A percentile compares a stretch with the other conserved stretches of the same genome.
phyloP scores from a whole-genome alignment of 129 eudicot species.

The Pseudognaphalium luteoalbum region DNA sequence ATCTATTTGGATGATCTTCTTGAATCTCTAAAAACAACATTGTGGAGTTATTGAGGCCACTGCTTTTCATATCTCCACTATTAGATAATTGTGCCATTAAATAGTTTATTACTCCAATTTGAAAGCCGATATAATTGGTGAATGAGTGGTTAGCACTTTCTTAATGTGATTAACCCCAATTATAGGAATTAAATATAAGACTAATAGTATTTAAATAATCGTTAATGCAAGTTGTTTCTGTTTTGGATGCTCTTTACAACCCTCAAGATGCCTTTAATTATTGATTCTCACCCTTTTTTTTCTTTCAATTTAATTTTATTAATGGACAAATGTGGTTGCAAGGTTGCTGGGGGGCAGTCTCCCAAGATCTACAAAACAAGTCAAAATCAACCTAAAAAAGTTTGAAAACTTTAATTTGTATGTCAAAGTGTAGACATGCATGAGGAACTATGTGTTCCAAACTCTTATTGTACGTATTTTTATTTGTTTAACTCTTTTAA shows the following conservation, averaged over 20 bases:
- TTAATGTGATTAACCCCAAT: slow-evolving; percentile 36
- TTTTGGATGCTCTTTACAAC: slow-evolving; percentile 42
- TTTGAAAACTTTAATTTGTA: slow-evolving; percentile 30
- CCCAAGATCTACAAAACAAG: slow-evolving; percentile 40
- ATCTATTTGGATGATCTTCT: slow-evolving; percentile 15
- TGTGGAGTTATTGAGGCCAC: slow-evolving; percentile 30
- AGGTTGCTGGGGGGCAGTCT: slow-evolving; percentile 48
- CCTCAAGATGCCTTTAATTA: slow-evolving; percentile 46
- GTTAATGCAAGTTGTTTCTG: slow-evolving; percentile 37
- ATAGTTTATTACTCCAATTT: slow-evolving; percentile 4
- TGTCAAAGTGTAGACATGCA: slow-evolving; percentile 35
- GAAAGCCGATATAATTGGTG: slow-evolving; percentile 38
- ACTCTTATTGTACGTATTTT: slow-evolving; percentile 20
- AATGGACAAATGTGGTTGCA: slow-evolving; percentile 32
- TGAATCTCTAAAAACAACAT: slow-evolving; percentile 18
- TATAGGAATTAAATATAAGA: slow-evolving; percentile 27
- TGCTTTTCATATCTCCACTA: slow-evolving; percentile 32
- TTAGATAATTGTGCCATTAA: slow-evolving; percentile 15
- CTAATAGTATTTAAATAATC: slow-evolving; percentile 18
- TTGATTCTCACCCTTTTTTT: slow-evolving; percentile 25
- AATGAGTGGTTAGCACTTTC: slow-evolving; percentile 37
- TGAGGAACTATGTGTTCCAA: slow-evolving; percentile 35
- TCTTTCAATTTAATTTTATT: slow-evolving; percentile 11
- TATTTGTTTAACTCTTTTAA: background rate
- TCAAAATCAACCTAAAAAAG: slow-evolving; percentile 48